Percentiles rank a stretch among this genome's conserved stretches.
These are phyloP conservation scores for Agaricus blazei DNA, from an alignment of 768 basidiomycete species.

Conservation along the genomic window DNA sequence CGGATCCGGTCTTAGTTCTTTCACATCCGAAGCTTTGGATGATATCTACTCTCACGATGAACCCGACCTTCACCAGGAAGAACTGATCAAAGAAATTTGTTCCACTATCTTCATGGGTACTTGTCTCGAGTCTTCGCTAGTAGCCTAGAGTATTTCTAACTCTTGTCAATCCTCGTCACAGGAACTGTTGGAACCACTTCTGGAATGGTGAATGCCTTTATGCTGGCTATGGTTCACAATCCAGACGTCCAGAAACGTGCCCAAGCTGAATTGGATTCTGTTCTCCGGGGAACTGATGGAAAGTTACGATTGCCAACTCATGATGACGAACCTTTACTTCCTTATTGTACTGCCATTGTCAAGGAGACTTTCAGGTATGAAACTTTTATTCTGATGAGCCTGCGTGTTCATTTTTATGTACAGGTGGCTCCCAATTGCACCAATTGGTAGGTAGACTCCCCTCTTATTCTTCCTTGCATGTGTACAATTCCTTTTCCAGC, in stretches of 20 bases:
- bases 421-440: slow-evolving; percentile 23
- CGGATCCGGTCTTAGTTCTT: slow-evolving; percentile 3
- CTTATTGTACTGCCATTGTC: slow-evolving; percentile 28
- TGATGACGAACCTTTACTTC: slow-evolving; percentile 26
- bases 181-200: slow-evolving; percentile 50
- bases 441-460: slow-evolving; percentile 18
- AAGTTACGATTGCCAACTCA: slow-evolving; percentile 27
- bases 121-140: not conserved
- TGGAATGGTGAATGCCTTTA: slow-evolving; percentile 31
- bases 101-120: slow-evolving; percentile 11
- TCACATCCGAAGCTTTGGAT: slow-evolving; percentile 11
- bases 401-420: not conserved
- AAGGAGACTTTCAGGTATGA: slow-evolving; percentile 24
- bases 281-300: slow-evolving; percentile 27
- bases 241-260: slow-evolving; percentile 29
- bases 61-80: slow-evolving; percentile 1
- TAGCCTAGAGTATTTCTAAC: not conserved
- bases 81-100: slow-evolving; percentile 21
- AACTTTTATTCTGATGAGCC: not conserved
- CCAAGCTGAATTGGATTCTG: slow-evolving; percentile 27
- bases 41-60: slow-evolving; percentile 8
- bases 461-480: not conserved
- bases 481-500: slow-evolving; percentile 8
- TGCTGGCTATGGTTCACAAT: slow-evolving; percentile 36
- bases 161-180: slow-evolving; percentile 14